Conservation (phyloP, 345 rosid species). For the Trapa bicornis region DNA sequence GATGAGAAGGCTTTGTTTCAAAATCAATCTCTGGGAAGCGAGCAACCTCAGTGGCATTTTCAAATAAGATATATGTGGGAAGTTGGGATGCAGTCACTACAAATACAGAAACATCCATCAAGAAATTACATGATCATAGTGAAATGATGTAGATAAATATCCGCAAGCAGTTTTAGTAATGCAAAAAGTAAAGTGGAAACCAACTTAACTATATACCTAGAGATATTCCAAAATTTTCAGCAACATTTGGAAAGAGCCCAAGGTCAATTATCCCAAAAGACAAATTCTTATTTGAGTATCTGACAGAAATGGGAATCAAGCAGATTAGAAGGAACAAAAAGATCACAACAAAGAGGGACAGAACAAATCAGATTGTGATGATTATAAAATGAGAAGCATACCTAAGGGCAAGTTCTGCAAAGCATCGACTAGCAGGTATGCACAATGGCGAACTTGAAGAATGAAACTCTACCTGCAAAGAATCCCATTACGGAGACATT, state of each 20-base stretch:
- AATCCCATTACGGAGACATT: not conserved
- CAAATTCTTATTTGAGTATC: slow-evolving; percentile 72
- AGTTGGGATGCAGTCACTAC: slow-evolving; percentile 66
- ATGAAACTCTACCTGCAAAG: slow-evolving; percentile 60
- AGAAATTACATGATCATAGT: not conserved
- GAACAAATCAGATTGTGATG: not conserved
- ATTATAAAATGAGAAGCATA: slow-evolving; percentile 18
- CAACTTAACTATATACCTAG: slow-evolving; percentile 25
- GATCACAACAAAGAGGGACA: not conserved
- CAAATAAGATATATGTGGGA: slow-evolving; percentile 73
- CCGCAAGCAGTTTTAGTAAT: not conserved
- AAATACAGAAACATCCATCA: not conserved
- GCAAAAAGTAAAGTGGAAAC: not conserved
- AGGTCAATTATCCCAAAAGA: slow-evolving; percentile 83
- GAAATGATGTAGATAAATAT: not conserved
- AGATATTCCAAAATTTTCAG: slow-evolving; percentile 78
- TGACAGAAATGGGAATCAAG: slow-evolving; percentile 16
- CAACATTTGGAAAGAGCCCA: slow-evolving; percentile 85
- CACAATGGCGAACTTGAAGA: slow-evolving; percentile 45
- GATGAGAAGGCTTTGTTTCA: slow-evolving; percentile 41
- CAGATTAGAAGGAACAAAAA: slow-evolving; percentile 5
- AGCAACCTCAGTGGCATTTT: slow-evolving; percentile 61
- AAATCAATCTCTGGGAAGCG: slow-evolving; percentile 68
- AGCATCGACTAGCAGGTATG: slow-evolving; percentile 55
- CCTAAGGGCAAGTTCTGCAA: slow-evolving; percentile 72